Percentiles rank a stretch among this genome's conserved stretches.
Conservation (phyloP, 768 basidiomycete species). For the Mycena rebaudengoi region DNA sequence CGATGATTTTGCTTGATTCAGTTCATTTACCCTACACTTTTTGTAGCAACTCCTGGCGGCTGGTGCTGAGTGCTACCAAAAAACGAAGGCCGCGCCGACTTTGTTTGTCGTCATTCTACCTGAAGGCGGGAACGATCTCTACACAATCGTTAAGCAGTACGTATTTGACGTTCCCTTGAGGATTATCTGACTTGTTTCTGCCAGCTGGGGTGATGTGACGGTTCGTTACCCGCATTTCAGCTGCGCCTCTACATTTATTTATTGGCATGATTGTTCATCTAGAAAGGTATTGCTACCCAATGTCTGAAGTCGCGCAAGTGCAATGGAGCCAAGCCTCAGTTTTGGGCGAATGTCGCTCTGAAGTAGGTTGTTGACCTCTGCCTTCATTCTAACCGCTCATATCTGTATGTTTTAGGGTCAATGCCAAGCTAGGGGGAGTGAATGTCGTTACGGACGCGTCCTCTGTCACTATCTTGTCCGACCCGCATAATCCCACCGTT, state of each 20-base stretch:
- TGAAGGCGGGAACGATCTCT: constrained; percentile 78
- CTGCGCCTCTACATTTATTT: too few species aligned
- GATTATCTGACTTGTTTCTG: not conserved
- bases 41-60: constrained; percentile 59
- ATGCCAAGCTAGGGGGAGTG: constrained; percentile 86
- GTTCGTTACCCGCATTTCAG: constrained; percentile 46
- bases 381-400: constrained; percentile 2
- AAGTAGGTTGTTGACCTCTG: constrained; percentile 60
- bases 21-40: not conserved
- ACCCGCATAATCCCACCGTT: constrained; percentile 79
- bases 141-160: constrained; percentile 81
- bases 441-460: constrained; percentile 78
- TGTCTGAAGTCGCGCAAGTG: constrained; percentile 77
- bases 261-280: not conserved
- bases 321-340: constrained; percentile 72
- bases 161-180: constrained; percentile 48
- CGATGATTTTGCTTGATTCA: not conserved
- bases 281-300: constrained; percentile 82
- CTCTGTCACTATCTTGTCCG: constrained; percentile 68
- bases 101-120: constrained; percentile 77
- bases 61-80: constrained; percentile 54
- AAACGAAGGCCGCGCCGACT: constrained; percentile 52
- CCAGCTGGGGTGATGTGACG: constrained; percentile 76
- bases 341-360: constrained; percentile 81
- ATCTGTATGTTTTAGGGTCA: constrained; percentile 59